Percentiles rank a stretch among this genome's conserved stretches.
These are phyloP conservation scores for Neurospora sp. DNA, from an alignment of 495 filamentous ascomycete species.

Conservation along the genomic window DNA sequence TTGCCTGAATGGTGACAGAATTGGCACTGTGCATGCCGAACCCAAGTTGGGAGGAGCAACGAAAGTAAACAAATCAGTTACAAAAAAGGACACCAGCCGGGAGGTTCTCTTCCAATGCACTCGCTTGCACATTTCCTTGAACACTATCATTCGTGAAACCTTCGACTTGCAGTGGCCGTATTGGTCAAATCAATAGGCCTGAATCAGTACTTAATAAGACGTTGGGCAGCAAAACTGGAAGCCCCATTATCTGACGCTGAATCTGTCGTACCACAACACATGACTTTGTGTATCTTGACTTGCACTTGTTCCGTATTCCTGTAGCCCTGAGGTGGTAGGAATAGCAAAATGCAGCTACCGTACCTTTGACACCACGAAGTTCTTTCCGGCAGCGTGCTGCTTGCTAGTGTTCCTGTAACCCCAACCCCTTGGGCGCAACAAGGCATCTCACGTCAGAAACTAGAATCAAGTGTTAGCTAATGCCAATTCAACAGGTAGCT, in stretches of 20 bases:
- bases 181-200: background rate
- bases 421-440: background rate
- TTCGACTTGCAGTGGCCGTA: background rate
- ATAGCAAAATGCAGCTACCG: background rate
- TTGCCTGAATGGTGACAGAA: background rate
- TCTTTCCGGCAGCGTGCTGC: background rate
- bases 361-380: background rate
- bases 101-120: background rate
- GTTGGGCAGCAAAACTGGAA: background rate
- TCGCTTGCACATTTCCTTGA: background rate
- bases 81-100: background rate
- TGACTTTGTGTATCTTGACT: background rate
- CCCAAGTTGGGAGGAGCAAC: background rate
- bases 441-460: background rate
- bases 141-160: background rate
- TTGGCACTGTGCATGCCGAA: background rate
- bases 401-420: background rate
- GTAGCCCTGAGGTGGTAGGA: background rate
- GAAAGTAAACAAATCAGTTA: background rate
- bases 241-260: background rate
- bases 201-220: background rate
- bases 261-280: background rate
- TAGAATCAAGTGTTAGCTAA: background rate
- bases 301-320: background rate
- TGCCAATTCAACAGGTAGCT: background rate